phyloP scores from a whole-genome alignment of 1,284 basidiomycete species.

The Microbotryum saponariae region DNA sequence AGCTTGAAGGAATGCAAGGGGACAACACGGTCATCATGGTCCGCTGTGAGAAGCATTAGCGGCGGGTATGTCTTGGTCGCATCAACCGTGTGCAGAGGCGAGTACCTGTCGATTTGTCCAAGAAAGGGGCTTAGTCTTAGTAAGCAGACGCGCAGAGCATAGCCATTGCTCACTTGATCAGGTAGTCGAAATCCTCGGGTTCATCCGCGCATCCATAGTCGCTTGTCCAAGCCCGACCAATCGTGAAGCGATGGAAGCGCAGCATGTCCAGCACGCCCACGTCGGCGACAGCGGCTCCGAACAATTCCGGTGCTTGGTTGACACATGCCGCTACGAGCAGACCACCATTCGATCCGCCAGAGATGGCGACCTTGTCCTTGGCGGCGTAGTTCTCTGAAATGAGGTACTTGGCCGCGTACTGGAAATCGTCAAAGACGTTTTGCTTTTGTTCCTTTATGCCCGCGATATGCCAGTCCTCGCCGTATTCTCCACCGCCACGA shows the following conservation, averaged over 20 bases:
- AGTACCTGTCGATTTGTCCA: slow-evolving; percentile 44
- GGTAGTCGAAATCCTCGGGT: slow-evolving; percentile 67
- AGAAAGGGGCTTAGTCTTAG: background rate
- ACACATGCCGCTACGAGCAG: slow-evolving; percentile 69
- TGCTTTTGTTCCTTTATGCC: slow-evolving; percentile 64
- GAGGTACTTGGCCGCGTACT: slow-evolving; percentile 64
- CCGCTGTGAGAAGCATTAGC: slow-evolving; percentile 62
- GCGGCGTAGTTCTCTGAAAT: slow-evolving; percentile 62
- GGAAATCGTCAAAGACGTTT: slow-evolving; percentile 29
- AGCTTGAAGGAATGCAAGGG: slow-evolving; percentile 74
- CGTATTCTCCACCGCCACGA: slow-evolving; percentile 75
- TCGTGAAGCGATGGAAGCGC: slow-evolving; percentile 67
- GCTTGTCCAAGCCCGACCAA: slow-evolving; percentile 62
- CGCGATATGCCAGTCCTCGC: slow-evolving; percentile 59
- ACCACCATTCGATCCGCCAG: slow-evolving; percentile 65
- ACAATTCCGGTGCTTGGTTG: slow-evolving; percentile 67
- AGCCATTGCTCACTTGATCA: slow-evolving; percentile 43
- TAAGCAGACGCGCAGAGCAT: background rate
- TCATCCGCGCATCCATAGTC: slow-evolving; percentile 28
- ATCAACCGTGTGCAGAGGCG: slow-evolving; percentile 66
- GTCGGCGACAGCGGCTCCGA: slow-evolving; percentile 70
- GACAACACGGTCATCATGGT: slow-evolving; percentile 69
- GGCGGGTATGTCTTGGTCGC: slow-evolving; percentile 54
- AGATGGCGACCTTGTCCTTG: slow-evolving; percentile 65
- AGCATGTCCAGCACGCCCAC: slow-evolving; percentile 72